Conservation (phyloP, 345 rosid genomes). For the Euphorbia peplus region DNA sequence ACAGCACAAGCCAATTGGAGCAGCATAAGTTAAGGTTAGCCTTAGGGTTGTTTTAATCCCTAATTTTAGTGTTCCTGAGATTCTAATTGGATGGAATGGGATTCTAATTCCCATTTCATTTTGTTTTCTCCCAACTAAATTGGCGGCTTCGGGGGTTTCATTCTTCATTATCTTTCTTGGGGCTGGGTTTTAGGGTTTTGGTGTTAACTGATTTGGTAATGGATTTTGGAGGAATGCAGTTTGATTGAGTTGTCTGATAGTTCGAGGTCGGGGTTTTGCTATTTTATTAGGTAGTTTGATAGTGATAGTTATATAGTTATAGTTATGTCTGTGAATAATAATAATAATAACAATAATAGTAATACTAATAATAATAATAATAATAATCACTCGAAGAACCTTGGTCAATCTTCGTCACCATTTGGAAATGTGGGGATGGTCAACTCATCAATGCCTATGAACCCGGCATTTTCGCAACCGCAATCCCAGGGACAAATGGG, state of each 20-base stretch:
- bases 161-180: not conserved
- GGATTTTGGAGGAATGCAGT: conserved; percentile 4
- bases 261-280: not conserved
- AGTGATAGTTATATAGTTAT: conserved; percentile 1
- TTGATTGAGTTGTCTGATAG: conserved; percentile 4
- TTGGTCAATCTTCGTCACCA: conserved; percentile 63
- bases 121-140: not conserved
- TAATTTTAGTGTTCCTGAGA: not conserved
- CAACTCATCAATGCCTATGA: conserved; percentile 48
- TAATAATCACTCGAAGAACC: conserved; percentile 55
- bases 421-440: conserved; percentile 75
- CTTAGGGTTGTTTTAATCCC: not conserved
- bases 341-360: conserved; percentile 43
- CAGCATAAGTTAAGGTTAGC: conserved; percentile 6
- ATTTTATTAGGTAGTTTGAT: not conserved
- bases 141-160: not conserved
- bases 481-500: conserved; percentile 48
- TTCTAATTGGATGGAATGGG: not conserved
- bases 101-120: conserved; percentile 1
- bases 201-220: not conserved
- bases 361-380: conserved; percentile 36
- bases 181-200: conserved; percentile 13
- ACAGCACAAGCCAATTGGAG: not conserved
- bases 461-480: conserved; percentile 53
- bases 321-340: conserved; percentile 49